Evolutionary conservation across 768 basidiomycete genomes (phyloP).

Genomic region (Kwoniella botswanensis): DNA sequence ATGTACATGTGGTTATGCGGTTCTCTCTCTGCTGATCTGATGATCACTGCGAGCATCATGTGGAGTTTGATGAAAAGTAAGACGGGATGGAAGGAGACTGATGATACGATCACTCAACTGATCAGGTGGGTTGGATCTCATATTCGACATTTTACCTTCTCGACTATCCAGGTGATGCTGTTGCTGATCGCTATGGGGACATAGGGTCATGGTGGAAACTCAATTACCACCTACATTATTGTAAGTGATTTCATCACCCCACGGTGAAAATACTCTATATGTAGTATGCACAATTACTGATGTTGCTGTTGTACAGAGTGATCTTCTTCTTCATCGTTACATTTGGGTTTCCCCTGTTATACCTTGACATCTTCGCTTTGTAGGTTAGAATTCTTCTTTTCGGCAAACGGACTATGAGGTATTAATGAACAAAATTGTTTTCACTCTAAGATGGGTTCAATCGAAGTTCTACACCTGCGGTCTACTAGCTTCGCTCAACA

Average conservation of each 20-base stretch:
- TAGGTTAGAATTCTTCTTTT: not conserved
- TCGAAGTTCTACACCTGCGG: slow-evolving; percentile 19
- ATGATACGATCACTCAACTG: slow-evolving; percentile 1
- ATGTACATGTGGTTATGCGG: slow-evolving; percentile 17
- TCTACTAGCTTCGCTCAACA: slow-evolving; percentile 18
- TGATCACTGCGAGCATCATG: slow-evolving; percentile 18
- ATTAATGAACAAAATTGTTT: too few species aligned
- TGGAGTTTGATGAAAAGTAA: slow-evolving; percentile 7
- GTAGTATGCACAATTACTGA: not conserved
- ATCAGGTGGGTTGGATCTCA: slow-evolving; percentile 3
- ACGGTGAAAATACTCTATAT: too few species aligned
- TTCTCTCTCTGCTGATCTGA: not conserved
- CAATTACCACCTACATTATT: slow-evolving; percentile 15
- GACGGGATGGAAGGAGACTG: slow-evolving; percentile 1
- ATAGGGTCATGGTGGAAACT: slow-evolving; percentile 18
- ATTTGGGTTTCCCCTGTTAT: not conserved
- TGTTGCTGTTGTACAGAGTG: not conserved
- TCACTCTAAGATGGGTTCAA: slow-evolving; percentile 6
- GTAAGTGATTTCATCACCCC: not conserved
- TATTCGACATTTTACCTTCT: too few species aligned
- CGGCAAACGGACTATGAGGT: too few species aligned
- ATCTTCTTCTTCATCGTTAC: slow-evolving; percentile 13
- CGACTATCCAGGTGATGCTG: not conserved
- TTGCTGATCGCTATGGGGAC: too few species aligned
- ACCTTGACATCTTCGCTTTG: slow-evolving; percentile 11